Evolutionary conservation across 805 yeast genomes (phyloP), one percentile per base, ranked within the genome.

Genomic region (Pichia occidentalis): DNA sequence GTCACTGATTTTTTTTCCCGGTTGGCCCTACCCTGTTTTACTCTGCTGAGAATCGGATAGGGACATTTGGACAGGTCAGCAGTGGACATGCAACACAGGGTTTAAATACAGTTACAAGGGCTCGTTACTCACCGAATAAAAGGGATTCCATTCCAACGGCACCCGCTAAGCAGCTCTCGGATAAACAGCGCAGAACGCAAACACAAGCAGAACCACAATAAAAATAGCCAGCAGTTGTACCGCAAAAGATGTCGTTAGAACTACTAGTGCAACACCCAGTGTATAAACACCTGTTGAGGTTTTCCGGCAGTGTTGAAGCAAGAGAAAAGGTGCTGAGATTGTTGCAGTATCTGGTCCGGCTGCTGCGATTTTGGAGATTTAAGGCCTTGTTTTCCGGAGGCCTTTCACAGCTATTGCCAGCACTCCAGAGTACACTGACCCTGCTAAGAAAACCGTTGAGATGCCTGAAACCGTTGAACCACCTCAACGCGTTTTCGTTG

Each of bases 271-370:
- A 78, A 57, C 95, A 83, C 63, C 95, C 95, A 12, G 67, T 84
- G 2, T 58, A 81, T 36, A 60, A 68, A 40, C 80, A 75, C 49
- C 57, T 80, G 26, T 64, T 82, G 57, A 71, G 66, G 51, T 80
- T 78, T 54, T 64, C 82, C 45, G 86, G 83, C 53, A 61, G 75
- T 34, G 39, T 67, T 34, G 74, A 79, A 28, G 90, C 90, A 42
- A 71, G 95, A 49, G 96, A 87, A 56, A 87, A 87, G 65, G 59
- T 79, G 11, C 68, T 84, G 53, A 78, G 96, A 49, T 63, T 82
- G 38, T 71, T 85, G 33, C 95, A 90, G 48, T 88, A 88, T 64
- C 68, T 84, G 47, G 73, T 85, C 10, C 69, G 95, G 43, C 82
- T 88, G 58, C 60, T 85, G 31, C 85, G 44, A 21, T 19, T 11